Conservation (phyloP, 805 yeast genomes). For the Cyberlindnera lachancei region DNA sequence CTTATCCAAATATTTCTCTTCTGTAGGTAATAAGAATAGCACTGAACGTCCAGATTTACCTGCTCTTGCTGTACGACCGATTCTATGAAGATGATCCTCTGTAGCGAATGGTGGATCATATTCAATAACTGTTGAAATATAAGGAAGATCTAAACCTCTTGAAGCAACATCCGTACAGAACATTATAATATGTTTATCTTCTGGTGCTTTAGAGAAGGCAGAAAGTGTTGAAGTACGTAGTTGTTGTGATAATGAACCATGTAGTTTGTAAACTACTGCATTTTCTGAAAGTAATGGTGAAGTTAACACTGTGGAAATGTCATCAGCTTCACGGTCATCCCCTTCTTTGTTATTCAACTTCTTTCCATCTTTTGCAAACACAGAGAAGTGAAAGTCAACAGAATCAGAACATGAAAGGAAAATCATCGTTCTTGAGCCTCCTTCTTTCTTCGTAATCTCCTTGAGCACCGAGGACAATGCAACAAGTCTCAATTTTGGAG, state of each 20-base stretch:
- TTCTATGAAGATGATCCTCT: conserved; percentile 93
- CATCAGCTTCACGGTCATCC: conserved; percentile 25
- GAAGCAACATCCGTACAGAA: conserved; percentile 98
- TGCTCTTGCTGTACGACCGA: conserved; percentile 98
- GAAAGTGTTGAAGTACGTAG: conserved; percentile 64
- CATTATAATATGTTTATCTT: conserved; percentile 53
- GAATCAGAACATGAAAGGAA: conserved; percentile 93
- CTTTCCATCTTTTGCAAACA: conserved; percentile 56
- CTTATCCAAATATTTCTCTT: conserved; percentile 72
- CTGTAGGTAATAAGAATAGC: conserved; percentile 84
- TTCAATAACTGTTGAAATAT: conserved; percentile 79
- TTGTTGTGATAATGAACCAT: conserved; percentile 86
- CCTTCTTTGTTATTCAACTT: conserved; percentile 26
- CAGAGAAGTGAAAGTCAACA: conserved; percentile 86
- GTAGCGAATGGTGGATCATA: conserved; percentile 92
- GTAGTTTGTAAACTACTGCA: conserved; percentile 59
- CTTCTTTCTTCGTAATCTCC: conserved; percentile 31
- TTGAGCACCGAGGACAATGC: conserved; percentile 63
- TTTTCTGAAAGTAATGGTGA: conserved; percentile 42
- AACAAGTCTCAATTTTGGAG: conserved; percentile 86
- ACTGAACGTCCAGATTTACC: conserved; percentile 77
- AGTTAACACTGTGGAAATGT: conserved; percentile 35
- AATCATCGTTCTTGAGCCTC: conserved; percentile 57
- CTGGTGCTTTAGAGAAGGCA: conserved; percentile 31
- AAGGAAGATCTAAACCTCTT: conserved; percentile 90